phyloP scores from a whole-genome alignment of 805 yeast genomes.

The Ascoidea rubescens region DNA sequence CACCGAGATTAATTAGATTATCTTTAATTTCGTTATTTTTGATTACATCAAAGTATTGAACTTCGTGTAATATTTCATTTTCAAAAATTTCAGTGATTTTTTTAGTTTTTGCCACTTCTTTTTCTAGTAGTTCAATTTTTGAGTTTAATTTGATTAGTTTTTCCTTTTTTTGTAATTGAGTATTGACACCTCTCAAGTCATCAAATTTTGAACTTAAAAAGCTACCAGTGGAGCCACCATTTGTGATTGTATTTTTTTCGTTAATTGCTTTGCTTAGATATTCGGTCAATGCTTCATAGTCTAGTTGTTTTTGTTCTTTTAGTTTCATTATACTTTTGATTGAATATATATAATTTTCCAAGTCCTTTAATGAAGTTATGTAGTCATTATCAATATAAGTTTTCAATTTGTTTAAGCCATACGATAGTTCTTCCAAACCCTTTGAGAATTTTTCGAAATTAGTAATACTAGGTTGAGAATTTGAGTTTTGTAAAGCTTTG shows the following conservation, averaged over 20 bases:
- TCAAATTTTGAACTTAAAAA: slow-evolving; percentile 44
- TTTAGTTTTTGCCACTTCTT: slow-evolving; percentile 37
- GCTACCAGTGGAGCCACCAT: slow-evolving; percentile 18
- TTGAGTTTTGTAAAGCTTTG: too few relatives aligned
- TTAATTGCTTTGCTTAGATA: slow-evolving; percentile 57
- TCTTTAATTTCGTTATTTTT: slow-evolving; percentile 66
- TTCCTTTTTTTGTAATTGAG: slow-evolving; percentile 26
- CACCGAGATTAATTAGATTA: slow-evolving; percentile 60
- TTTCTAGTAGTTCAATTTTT: slow-evolving; percentile 32
- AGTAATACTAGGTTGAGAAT: background rate
- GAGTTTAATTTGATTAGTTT: slow-evolving; percentile 34
- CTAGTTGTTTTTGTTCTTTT: slow-evolving; percentile 85
- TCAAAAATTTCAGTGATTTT: slow-evolving; percentile 38
- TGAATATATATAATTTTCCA: slow-evolving; percentile 66
- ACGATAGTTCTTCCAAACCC: slow-evolving; percentile 29
- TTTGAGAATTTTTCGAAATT: slow-evolving; percentile 25
- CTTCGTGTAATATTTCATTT: slow-evolving; percentile 40
- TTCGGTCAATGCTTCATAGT: slow-evolving; percentile 73
- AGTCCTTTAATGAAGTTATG: slow-evolving; percentile 69
- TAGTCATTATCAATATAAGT: slow-evolving; percentile 63
- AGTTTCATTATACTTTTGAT: slow-evolving; percentile 59
- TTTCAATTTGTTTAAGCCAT: slow-evolving; percentile 28
- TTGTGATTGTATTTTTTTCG: slow-evolving; percentile 34
- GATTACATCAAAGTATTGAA: slow-evolving; percentile 60
- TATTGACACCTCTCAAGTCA: slow-evolving; percentile 49